Evolutionary conservation across 352 stramenopile genomes (phyloP).

Genomic region (Peronospora farinosa): DNA sequence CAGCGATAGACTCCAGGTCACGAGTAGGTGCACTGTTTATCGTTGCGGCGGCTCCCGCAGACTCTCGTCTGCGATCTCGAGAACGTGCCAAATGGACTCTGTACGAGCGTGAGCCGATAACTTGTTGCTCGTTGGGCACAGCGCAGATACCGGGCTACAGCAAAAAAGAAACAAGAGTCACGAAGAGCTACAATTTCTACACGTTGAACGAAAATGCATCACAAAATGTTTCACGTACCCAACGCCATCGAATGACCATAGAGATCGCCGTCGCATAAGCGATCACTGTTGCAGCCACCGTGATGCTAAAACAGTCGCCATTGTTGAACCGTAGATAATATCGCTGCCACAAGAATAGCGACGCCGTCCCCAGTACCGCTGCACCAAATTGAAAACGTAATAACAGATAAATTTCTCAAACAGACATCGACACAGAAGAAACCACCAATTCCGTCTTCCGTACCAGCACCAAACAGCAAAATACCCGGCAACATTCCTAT

Average conservation of each 20-base stretch:
- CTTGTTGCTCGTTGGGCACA: conserved; percentile 64
- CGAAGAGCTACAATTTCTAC: neutral
- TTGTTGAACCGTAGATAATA: conserved; percentile 55
- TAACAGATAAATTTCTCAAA: neutral
- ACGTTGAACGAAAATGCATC: neutral
- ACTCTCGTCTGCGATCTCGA: conserved; percentile 19
- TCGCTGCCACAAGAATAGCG: conserved; percentile 53
- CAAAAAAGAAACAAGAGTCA: conserved; percentile 6
- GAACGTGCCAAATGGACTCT: conserved; percentile 20
- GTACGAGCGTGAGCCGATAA: conserved; percentile 23
- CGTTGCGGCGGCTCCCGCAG: conserved; percentile 13
- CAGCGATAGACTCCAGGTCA: conserved; percentile 21
- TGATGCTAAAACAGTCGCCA: conserved; percentile 66
- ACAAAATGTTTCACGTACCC: conserved; percentile 29
- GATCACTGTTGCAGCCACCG: conserved; percentile 57
- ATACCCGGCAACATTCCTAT: conserved; percentile 49
- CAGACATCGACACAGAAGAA: neutral
- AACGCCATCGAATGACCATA: conserved; percentile 74
- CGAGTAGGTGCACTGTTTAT: conserved; percentile 7
- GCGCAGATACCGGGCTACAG: conserved; percentile 67
- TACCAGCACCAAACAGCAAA: conserved; percentile 44
- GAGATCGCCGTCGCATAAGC: conserved; percentile 60
- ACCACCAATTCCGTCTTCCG: neutral
- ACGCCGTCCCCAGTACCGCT: conserved; percentile 42
- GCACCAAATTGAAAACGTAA: conserved; percentile 2